Evolutionary conservation across 179 eudicot species (phyloP), one percentile per base, ranked within the genome.

Genomic region (Spergularia azorica): DNA sequence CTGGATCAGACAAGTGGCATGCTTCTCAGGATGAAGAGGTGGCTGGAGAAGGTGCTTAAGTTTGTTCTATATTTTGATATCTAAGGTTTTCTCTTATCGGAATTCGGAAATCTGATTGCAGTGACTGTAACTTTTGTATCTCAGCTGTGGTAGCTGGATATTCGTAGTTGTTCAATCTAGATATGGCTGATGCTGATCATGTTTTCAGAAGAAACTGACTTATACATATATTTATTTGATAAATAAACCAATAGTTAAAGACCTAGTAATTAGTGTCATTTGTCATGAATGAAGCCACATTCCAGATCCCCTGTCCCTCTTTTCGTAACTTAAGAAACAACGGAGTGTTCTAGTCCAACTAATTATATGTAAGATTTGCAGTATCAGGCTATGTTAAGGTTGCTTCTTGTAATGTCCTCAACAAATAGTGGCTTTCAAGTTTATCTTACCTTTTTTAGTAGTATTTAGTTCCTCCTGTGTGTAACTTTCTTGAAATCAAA

Each of bases 11-110:
- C 60, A 80, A 67, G 63, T 80, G 68, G 36, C 84, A 67, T 55
- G 66, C 84, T 76, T 59, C 87, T 63, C 85, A 79, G 72, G 88
- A 80, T 76, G 76, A 67, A 65, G 86, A 88, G 76, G 73, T 58
- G 18, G 78, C 75, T 77, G 90, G 74, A 72, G 95, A 89, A 92
- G 98, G 98, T 94, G 86, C 41, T 72, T 4, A n/a, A 71, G 15
- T 64, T 64, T 18, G 67, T 16, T 72, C 20, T 32, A 11, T 17
- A 21, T 67, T 51, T 20, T 70, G 17, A 55, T 55, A 56, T 67
- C 20, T 54, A 68, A 46, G 63, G 46, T 55, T n/a, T 2, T 39
- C 39, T 71, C 36, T 5, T 21, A 55, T 4, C 56, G 50, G 52
- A 71, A 52, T 57, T 26, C 32, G 32, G 32, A 26, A 26, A 26